Conservation (phyloP, 129 eudicot genomes). For the Logfia minima region DNA sequence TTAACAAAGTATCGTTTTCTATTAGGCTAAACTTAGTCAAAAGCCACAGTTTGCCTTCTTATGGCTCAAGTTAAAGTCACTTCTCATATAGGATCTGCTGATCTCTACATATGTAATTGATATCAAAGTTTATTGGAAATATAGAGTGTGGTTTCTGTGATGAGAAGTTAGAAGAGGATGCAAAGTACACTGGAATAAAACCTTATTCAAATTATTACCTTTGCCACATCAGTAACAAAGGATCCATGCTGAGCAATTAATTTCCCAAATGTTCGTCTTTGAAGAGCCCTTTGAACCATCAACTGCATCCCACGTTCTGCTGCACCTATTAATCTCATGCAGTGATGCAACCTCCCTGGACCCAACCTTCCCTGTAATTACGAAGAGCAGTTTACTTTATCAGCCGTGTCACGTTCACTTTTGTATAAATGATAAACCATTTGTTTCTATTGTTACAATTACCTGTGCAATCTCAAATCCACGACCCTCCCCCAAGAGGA, state of each 20-base stretch:
- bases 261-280: conserved; percentile 82
- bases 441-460: background rate
- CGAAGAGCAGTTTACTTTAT: conserved; percentile 3
- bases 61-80: too few relatives aligned
- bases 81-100: too few relatives aligned
- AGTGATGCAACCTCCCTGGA: conserved; percentile 98
- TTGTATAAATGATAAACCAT: background rate
- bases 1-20: background rate
- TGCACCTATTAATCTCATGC: conserved; percentile 96
- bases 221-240: conserved; percentile 83
- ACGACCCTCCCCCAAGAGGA: conserved; percentile 92
- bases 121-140: too few relatives aligned
- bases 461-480: conserved; percentile 99
- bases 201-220: conserved; percentile 38
- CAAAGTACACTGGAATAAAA: background rate
- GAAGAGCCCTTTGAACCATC: conserved; percentile 81
- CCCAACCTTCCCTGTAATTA: conserved; percentile 86
- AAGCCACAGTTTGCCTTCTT: too few relatives aligned
- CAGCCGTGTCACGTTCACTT: background rate
- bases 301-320: conserved; percentile 99
- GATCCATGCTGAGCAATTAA: conserved; percentile 92
- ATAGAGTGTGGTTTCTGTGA: too few relatives aligned
- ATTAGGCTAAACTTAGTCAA: background rate
- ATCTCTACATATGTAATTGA: too few relatives aligned
- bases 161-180: too few relatives aligned